Evolutionary conservation across 352 stramenopile species (phyloP).

Genomic region (Globisporangium rhizosaccharum): DNA sequence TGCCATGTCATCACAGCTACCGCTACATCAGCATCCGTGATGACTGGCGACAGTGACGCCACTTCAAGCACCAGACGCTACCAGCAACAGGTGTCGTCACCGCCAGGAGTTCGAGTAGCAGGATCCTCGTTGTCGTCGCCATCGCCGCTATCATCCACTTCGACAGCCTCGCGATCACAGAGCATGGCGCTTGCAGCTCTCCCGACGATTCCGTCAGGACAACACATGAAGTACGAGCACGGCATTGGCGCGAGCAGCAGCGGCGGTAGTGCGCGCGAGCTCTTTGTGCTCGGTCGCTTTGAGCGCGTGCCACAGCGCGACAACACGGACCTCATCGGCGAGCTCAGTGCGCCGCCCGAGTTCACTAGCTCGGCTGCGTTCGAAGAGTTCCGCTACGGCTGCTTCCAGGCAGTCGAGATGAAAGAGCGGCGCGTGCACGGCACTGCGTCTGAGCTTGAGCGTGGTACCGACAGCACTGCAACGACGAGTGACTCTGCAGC

Average conservation of each 20-base stretch:
- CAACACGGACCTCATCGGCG: constrained; percentile 35
- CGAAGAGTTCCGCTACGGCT: constrained; percentile 71
- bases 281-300: constrained; percentile 76
- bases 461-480: neutral
- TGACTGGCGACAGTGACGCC: neutral
- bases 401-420: constrained; percentile 81
- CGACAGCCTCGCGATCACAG: neutral
- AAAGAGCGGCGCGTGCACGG: constrained; percentile 43
- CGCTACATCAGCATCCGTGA: neutral
- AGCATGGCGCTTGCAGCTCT: neutral
- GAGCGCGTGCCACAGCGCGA: constrained; percentile 71
- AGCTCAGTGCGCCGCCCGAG: constrained; percentile 34
- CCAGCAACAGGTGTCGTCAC: constrained; percentile 1
- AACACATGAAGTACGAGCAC: constrained; percentile 61
- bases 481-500: neutral
- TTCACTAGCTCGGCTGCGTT: constrained; percentile 47
- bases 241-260: constrained; percentile 30
- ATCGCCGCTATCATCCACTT: neutral
- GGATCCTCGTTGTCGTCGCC: no score
- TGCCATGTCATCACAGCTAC: constrained; percentile 56
- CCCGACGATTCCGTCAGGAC: constrained; percentile 13
- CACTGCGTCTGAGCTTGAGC: neutral
- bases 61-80: neutral
- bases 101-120: no score
- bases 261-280: constrained; percentile 37